Conservation (phyloP, 495 filamentous ascomycete genomes). For the Chaetomium cochliodes region DNA sequence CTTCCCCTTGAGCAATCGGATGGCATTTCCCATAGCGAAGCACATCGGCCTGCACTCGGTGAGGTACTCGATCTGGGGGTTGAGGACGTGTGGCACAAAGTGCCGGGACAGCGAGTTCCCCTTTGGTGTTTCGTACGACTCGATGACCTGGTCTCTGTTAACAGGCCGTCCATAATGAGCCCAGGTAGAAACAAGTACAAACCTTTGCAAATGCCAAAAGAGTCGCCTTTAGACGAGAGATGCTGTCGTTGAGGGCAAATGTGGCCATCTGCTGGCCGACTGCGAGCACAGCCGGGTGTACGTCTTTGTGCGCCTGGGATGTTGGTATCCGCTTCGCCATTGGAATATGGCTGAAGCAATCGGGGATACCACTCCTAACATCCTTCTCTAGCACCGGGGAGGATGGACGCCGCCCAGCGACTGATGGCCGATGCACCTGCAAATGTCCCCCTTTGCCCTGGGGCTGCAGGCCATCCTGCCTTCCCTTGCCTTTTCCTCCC, state of each 20-base stretch:
- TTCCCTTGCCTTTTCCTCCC: constrained; percentile 48
- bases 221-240: constrained; percentile 81
- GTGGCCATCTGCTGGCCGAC: constrained; percentile 87
- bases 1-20: constrained; percentile 85
- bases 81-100: constrained; percentile 85
- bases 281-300: constrained; percentile 82
- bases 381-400: constrained; percentile 49
- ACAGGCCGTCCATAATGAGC: neutral
- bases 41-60: constrained; percentile 89
- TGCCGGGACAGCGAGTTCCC: constrained; percentile 82
- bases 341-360: constrained; percentile 83
- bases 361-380: constrained; percentile 51
- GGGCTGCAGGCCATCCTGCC: constrained; percentile 46
- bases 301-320: constrained; percentile 77
- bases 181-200: constrained; percentile 28
- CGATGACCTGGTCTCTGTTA: constrained; percentile 64
- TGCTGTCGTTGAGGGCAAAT: constrained; percentile 87
- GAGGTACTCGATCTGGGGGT: constrained; percentile 91
- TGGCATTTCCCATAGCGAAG: constrained; percentile 92
- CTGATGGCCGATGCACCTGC: constrained; percentile 37
- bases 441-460: constrained; percentile 34
- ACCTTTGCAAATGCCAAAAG: constrained; percentile 86
- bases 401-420: constrained; percentile 40
- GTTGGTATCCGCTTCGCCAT: constrained; percentile 71
- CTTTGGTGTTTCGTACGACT: constrained; percentile 83